Evolutionary conservation across 306 rosid species (phyloP).

Genomic region (Benincasa hispida): DNA sequence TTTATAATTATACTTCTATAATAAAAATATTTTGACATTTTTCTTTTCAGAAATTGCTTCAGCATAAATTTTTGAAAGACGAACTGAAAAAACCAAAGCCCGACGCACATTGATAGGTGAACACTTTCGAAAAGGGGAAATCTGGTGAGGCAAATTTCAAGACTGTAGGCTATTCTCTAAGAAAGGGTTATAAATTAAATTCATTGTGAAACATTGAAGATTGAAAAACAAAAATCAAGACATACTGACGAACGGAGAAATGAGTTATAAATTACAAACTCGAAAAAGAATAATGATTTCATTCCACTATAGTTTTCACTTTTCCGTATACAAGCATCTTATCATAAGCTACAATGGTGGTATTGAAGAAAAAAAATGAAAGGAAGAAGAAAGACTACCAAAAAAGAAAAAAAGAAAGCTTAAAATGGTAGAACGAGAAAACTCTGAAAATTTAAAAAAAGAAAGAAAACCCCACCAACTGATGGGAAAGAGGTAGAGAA

Average conservation of each 20-base stretch:
- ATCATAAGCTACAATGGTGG: conserved; percentile 30
- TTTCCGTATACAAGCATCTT: conserved; percentile 48
- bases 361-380: conserved; percentile 12
- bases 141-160: not conserved
- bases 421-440: not conserved
- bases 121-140: not conserved
- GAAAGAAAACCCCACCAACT: not conserved
- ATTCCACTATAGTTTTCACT: conserved; percentile 26
- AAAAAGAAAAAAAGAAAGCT: not conserved
- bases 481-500: not conserved
- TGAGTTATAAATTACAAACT: not conserved
- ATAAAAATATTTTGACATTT: no score
- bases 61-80: not conserved
- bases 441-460: not conserved
- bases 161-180: not conserved
- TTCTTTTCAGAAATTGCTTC: not conserved
- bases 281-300: conserved; percentile 19
- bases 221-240: not conserved
- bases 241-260: not conserved
- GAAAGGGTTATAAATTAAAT: not conserved
- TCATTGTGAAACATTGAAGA: not conserved
- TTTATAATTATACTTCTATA: no score
- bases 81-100: not conserved
- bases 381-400: conserved; percentile 19
- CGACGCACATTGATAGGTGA: not conserved